Percentiles rank a stretch among this genome's conserved stretches.
phyloP scores from a whole-genome alignment of 139 green algal species.

The Haematococcus sp. region DNA sequence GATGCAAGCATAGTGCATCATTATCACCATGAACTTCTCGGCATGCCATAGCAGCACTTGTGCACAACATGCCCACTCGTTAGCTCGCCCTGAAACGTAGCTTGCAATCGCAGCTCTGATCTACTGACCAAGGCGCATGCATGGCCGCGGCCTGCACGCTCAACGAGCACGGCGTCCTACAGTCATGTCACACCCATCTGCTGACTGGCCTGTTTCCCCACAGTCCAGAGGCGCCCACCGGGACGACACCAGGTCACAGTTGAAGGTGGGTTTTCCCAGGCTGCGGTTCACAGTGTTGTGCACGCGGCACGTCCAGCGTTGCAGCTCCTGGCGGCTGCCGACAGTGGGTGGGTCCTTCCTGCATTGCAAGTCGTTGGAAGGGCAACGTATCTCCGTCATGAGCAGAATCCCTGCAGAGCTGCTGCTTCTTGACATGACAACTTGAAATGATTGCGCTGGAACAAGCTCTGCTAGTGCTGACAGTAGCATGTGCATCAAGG shows the following conservation, averaged over 20 bases:
- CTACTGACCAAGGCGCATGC: no score
- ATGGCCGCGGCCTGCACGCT: no score
- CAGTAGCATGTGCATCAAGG: no score
- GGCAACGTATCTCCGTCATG: not conserved
- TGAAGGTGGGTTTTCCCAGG: slow-evolving; percentile 78
- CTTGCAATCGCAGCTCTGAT: no score
- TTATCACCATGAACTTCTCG: no score
- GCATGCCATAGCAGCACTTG: no score
- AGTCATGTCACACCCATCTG: slow-evolving; percentile 2
- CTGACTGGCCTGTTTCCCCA: not conserved
- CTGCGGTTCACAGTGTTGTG: slow-evolving; percentile 76
- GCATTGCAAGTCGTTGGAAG: not conserved
- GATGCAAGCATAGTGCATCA: no score
- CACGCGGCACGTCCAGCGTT: slow-evolving; percentile 79
- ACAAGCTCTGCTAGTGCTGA: no score
- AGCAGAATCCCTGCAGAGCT: not conserved
- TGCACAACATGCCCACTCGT: no score
- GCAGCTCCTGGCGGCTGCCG: slow-evolving; percentile 49
- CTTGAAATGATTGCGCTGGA: not conserved
- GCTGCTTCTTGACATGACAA: not conserved
- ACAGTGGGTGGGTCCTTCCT: slow-evolving; percentile 56
- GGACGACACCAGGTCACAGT: slow-evolving; percentile 69
- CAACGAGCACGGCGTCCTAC: not conserved
- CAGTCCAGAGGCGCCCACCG: slow-evolving; percentile 62
- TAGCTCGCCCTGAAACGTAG: no score